A percentile compares a stretch with the other conserved stretches of the same genome.
Evolutionary conservation across 371 early-diverging fungal species (phyloP).

Genomic region (Rhizopus microsporus): DNA sequence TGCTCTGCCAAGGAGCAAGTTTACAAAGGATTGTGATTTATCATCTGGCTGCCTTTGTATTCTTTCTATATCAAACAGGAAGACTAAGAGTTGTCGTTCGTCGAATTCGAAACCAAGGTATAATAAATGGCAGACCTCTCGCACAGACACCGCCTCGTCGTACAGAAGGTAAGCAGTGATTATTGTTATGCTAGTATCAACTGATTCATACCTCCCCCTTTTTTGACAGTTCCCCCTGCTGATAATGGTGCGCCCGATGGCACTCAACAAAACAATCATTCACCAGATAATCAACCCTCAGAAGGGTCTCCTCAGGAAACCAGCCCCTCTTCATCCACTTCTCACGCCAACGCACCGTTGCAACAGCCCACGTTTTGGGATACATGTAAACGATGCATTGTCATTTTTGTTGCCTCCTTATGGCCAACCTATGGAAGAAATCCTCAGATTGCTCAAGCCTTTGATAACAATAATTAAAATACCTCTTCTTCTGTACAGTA

Average conservation of each 20-base stretch:
- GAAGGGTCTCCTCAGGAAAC: too few species aligned
- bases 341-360: too few species aligned
- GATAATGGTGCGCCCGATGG: too few species aligned
- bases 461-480: slow-evolving; percentile 32
- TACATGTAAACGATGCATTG: slow-evolving; percentile 36
- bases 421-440: slow-evolving; percentile 49
- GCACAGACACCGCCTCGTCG: not conserved
- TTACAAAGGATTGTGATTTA: slow-evolving; percentile 40
- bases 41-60: slow-evolving; percentile 36
- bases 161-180: not conserved
- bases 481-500: not conserved
- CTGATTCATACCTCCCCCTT: not conserved
- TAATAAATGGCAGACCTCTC: not conserved
- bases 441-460: slow-evolving; percentile 43
- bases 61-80: slow-evolving; percentile 50
- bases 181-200: not conserved
- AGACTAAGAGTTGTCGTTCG: slow-evolving; percentile 42
- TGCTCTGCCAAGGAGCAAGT: slow-evolving; percentile 47
- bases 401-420: slow-evolving; percentile 45
- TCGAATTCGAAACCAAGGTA: slow-evolving; percentile 32
- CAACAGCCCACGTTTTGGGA: slow-evolving; percentile 3
- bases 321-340: too few species aligned
- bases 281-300: too few species aligned
- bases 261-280: too few species aligned
- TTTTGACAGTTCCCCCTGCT: not conserved